Conservation (phyloP, 129 eudicot species). For the Apium graveolens region DNA sequence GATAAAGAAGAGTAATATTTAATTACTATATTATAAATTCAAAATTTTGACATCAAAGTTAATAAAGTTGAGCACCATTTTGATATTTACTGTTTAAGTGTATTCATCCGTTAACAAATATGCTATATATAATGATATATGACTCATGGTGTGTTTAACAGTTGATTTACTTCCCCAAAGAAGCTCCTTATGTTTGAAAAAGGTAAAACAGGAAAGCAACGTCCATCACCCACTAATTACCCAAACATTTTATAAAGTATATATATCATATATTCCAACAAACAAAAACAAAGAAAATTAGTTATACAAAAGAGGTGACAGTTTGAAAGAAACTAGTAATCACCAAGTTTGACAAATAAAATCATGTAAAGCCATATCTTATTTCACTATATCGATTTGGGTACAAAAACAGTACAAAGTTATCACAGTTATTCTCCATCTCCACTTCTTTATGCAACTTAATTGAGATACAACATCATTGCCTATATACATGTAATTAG, state of each 20-base stretch:
- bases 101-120: no score
- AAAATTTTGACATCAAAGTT: no score
- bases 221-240: not conserved
- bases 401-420: slow-evolving; percentile 2
- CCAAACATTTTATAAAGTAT: not conserved
- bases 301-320: not conserved
- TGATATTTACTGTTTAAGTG: no score
- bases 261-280: not conserved
- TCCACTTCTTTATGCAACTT: not conserved
- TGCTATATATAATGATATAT: not conserved
- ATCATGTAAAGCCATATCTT: slow-evolving; percentile 4
- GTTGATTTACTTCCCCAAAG: not conserved
- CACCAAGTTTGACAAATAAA: not conserved
- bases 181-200: slow-evolving; percentile 11
- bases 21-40: no score
- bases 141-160: not conserved
- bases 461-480: not conserved
- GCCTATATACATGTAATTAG: not conserved
- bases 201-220: slow-evolving; percentile 6
- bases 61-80: no score
- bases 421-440: not conserved
- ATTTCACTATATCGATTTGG: not conserved
- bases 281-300: not conserved
- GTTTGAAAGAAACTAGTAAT: not conserved
- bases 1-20: no score